These are phyloP conservation scores for Amaranthus palmeri DNA, from an alignment of 148 eudicot species.

Conservation along the genomic window DNA sequence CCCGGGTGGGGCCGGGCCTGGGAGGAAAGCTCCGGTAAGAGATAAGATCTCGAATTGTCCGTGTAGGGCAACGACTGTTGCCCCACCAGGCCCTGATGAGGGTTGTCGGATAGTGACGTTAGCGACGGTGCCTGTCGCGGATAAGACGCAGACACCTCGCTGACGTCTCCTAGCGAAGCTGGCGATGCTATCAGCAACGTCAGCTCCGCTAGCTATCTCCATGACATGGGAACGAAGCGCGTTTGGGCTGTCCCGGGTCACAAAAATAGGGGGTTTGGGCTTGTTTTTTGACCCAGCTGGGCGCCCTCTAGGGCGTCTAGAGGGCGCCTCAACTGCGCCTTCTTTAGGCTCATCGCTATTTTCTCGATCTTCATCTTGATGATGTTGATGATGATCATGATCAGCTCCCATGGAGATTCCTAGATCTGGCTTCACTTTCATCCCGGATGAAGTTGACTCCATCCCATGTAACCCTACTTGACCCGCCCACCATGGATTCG, in stretches of 20 bases:
- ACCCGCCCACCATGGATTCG: slow-evolving; percentile 30
- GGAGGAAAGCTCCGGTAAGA: slow-evolving; percentile 22
- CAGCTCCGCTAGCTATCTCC: slow-evolving; percentile 25
- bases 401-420: slow-evolving; percentile 17
- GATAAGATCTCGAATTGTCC: slow-evolving; percentile 25
- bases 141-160: slow-evolving; percentile 26
- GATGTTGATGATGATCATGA: background rate
- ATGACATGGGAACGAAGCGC: slow-evolving; percentile 27
- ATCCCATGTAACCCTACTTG: slow-evolving; percentile 24
- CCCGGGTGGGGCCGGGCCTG: slow-evolving; percentile 22
- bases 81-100: slow-evolving; percentile 12
- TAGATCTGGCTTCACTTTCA: slow-evolving; percentile 22
- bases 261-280: slow-evolving; percentile 22
- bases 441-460: slow-evolving; percentile 23
- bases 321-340: slow-evolving; percentile 21
- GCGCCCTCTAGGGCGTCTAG: slow-evolving; percentile 20
- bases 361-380: slow-evolving; percentile 3
- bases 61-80: slow-evolving; percentile 12
- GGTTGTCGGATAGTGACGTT: slow-evolving; percentile 23
- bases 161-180: slow-evolving; percentile 25
- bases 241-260: slow-evolving; percentile 25
- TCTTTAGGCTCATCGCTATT: slow-evolving; percentile 25
- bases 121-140: slow-evolving; percentile 17
- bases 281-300: slow-evolving; percentile 22
- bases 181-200: slow-evolving; percentile 22